Conservation (phyloP, 352 stramenopile genomes). For the Phytopythium ostracodes region DNA sequence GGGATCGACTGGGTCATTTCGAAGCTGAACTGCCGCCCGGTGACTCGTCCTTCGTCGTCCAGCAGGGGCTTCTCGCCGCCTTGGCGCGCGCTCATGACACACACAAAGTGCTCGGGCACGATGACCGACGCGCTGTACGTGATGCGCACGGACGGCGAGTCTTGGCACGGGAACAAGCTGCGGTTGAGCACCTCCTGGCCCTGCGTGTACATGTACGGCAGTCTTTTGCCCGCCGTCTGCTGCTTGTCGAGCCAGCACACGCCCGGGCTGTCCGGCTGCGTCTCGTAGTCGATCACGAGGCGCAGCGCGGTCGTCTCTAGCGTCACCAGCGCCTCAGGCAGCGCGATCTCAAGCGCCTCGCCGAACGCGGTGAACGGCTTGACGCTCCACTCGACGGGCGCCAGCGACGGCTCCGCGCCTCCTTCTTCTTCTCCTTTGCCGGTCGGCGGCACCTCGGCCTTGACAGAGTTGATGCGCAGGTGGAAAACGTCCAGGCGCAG, state of each 20-base stretch:
- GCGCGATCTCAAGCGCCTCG: conserved; percentile 42
- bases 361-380: conserved; percentile 66
- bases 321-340: conserved; percentile 26
- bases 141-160: conserved; percentile 93
- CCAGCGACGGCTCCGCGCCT: neutral
- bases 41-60: conserved; percentile 10
- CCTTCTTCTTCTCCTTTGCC: conserved; percentile 7
- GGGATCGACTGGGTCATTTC: conserved; percentile 83
- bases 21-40: conserved; percentile 51
- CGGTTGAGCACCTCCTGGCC: conserved; percentile 85
- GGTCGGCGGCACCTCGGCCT: conserved; percentile 13
- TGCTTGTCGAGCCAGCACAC: conserved; percentile 83
- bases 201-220: conserved; percentile 84
- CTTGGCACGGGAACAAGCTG: conserved; percentile 87
- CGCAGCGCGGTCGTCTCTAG: conserved; percentile 18
- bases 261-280: conserved; percentile 50
- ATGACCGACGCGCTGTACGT: conserved; percentile 93
- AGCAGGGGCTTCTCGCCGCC: conserved; percentile 20
- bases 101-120: conserved; percentile 90
- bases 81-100: conserved; percentile 79
- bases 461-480: conserved; percentile 45
- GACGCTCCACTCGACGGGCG: conserved; percentile 32
- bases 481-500: conserved; percentile 65
- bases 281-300: conserved; percentile 63
- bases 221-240: conserved; percentile 74